A percentile compares a stretch with the other conserved stretches of the same genome.
Conservation (phyloP, 805 yeast species). For the Wickerhamiella allomyrinae region DNA sequence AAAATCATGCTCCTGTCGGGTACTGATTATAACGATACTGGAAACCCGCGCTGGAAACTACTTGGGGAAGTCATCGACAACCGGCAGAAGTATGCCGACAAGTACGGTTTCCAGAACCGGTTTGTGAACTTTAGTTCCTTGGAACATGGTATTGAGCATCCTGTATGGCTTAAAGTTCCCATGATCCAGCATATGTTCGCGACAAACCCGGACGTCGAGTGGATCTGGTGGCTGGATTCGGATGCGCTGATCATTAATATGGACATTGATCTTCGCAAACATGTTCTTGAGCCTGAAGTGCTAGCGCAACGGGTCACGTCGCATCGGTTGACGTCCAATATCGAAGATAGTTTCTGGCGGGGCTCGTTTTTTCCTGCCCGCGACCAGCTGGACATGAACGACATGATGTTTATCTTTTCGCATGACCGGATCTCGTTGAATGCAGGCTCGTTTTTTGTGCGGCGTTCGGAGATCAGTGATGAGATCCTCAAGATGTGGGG, state of each 20-base stretch:
- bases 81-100: constrained; percentile 22
- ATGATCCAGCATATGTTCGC: constrained; percentile 23
- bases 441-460: constrained; percentile 24
- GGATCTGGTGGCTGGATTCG: constrained; percentile 29
- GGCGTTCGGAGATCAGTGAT: constrained; percentile 14
- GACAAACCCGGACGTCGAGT: constrained; percentile 23
- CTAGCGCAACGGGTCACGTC: constrained; percentile 16
- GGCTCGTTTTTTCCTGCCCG: constrained; percentile 2
- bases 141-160: constrained; percentile 9
- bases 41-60: neutral
- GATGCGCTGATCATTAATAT: constrained; percentile 26
- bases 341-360: constrained; percentile 5
- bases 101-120: constrained; percentile 22
- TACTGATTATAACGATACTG: neutral
- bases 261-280: constrained; percentile 17
- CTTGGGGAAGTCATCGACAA: constrained; percentile 13
- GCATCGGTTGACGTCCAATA: constrained; percentile 14
- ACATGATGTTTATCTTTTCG: constrained; percentile 19
- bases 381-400: constrained; percentile 12
- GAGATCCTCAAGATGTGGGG: constrained; percentile 22
- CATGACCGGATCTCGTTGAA: constrained; percentile 22
- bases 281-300: constrained; percentile 19
- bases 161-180: constrained; percentile 25
- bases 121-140: constrained; percentile 19
- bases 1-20: neutral